phyloP scores from a whole-genome alignment of 2,329 filamentous ascomycete genomes.

The Fusarium sp. region DNA sequence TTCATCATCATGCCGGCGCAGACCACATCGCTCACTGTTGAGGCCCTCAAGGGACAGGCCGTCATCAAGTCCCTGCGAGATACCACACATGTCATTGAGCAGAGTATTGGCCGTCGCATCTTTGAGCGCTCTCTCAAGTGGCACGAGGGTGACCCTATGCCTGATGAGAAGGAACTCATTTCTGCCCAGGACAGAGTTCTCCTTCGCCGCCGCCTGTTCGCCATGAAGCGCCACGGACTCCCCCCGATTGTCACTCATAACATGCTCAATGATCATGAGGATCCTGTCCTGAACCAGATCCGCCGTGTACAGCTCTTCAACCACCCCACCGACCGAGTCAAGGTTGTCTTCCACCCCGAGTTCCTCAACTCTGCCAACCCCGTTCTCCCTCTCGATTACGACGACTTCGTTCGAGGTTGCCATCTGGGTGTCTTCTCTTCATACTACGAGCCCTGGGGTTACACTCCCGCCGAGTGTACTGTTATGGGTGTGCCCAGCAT shows the following conservation, averaged over 20 bases:
- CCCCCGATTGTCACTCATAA: slow-evolving; percentile 99
- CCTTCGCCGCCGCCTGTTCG: slow-evolving; percentile 90
- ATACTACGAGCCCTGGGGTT: slow-evolving; percentile 99
- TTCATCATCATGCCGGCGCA: slow-evolving; percentile 99
- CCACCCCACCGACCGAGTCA: slow-evolving; percentile 93
- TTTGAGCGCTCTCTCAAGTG: slow-evolving; percentile 95
- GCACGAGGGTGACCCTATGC: slow-evolving; percentile 94
- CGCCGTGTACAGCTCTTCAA: slow-evolving; percentile 98
- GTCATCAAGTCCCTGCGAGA: slow-evolving; percentile 97
- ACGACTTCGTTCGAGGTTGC: slow-evolving; percentile 97
- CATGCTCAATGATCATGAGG: slow-evolving; percentile 94
- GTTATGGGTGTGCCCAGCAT: slow-evolving; percentile 99
- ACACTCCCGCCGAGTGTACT: slow-evolving; percentile 97
- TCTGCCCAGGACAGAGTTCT: slow-evolving; percentile 93
- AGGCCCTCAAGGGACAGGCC: slow-evolving; percentile 95
- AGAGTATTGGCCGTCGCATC: slow-evolving; percentile 91
- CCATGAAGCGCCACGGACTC: slow-evolving; percentile 92
- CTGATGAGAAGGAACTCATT: slow-evolving; percentile 97
- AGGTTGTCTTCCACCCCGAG: slow-evolving; percentile 98
- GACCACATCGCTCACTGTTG: slow-evolving; percentile 93
- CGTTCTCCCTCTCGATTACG: slow-evolving; percentile 94
- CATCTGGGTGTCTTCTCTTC: slow-evolving; percentile 96
- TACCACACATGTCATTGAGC: slow-evolving; percentile 92
- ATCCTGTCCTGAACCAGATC: slow-evolving; percentile 96
- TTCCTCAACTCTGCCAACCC: slow-evolving; percentile 97